phyloP scores from a whole-genome alignment of 805 yeast species.

The Ogataea philodendri region DNA sequence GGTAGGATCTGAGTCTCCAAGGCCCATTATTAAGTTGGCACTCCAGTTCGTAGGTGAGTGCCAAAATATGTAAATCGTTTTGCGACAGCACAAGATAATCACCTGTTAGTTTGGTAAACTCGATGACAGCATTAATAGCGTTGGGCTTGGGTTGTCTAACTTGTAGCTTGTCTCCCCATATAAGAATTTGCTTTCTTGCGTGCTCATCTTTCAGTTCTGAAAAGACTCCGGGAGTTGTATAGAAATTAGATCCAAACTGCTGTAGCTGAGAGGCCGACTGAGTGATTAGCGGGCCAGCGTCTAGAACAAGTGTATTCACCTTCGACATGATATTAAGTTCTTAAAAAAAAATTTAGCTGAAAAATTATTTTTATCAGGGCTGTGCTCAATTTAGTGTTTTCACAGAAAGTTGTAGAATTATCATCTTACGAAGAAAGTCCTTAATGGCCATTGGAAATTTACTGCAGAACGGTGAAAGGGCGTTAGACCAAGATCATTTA shows the following conservation, averaged over 20 bases:
- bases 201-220: slow-evolving; percentile 83
- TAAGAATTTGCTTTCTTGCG: slow-evolving; percentile 70
- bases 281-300: slow-evolving; percentile 93
- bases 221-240: slow-evolving; percentile 89
- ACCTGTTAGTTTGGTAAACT: slow-evolving; percentile 85
- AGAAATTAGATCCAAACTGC: slow-evolving; percentile 66
- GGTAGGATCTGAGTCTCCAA: slow-evolving; percentile 65
- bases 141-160: slow-evolving; percentile 75
- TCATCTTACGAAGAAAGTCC: background rate
- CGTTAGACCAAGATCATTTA: slow-evolving; percentile 46
- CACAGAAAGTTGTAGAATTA: background rate
- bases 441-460: slow-evolving; percentile 18
- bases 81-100: slow-evolving; percentile 84
- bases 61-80: slow-evolving; percentile 90
- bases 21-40: slow-evolving; percentile 66
- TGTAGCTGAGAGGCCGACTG: slow-evolving; percentile 74
- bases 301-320: slow-evolving; percentile 68
- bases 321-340: slow-evolving; percentile 24
- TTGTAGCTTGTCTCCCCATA: slow-evolving; percentile 74
- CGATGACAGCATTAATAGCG: slow-evolving; percentile 61
- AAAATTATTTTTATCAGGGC: slow-evolving; percentile 6
- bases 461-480: slow-evolving; percentile 36
- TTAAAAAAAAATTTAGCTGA: slow-evolving; percentile 4
- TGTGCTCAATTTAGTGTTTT: slow-evolving; percentile 2
- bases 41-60: slow-evolving; percentile 86